Conservation (phyloP, 352 stramenopile genomes). For the Globisporangium carolinianum region DNA sequence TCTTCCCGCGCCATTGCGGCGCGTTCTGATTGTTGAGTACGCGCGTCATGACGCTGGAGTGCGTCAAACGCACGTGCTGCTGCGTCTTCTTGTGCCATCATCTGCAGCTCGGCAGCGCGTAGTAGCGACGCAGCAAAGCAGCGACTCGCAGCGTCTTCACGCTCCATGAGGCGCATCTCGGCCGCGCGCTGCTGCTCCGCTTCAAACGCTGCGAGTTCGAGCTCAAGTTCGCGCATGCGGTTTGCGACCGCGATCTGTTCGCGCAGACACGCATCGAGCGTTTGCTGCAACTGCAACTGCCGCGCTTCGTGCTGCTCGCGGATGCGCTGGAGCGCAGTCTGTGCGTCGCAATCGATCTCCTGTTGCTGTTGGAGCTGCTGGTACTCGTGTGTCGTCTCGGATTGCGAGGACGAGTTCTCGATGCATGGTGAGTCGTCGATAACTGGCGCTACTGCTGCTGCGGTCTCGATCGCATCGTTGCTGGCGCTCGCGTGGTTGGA, state of each 20-base stretch:
- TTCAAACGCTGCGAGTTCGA: constrained; percentile 7
- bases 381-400: not conserved
- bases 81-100: constrained; percentile 7
- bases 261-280: constrained; percentile 18
- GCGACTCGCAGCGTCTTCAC: constrained; percentile 11
- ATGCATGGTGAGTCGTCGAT: no score
- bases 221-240: constrained; percentile 13
- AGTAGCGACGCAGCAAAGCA: not conserved
- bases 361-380: not conserved
- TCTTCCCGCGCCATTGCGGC: constrained; percentile 9
- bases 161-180: constrained; percentile 11
- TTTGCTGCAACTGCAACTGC: constrained; percentile 6
- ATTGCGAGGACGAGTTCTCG: no score
- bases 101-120: not conserved
- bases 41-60: not conserved
- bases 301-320: constrained; percentile 11
- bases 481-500: no score
- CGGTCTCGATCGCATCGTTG: no score
- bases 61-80: not conserved
- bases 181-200: constrained; percentile 4
- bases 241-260: constrained; percentile 18
- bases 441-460: no score
- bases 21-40: not conserved
- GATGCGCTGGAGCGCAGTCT: constrained; percentile 4
- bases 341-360: not conserved